Evolutionary conservation across 2,329 filamentous ascomycete species (phyloP).

Genomic region (Basipetospora chlamydospora): DNA sequence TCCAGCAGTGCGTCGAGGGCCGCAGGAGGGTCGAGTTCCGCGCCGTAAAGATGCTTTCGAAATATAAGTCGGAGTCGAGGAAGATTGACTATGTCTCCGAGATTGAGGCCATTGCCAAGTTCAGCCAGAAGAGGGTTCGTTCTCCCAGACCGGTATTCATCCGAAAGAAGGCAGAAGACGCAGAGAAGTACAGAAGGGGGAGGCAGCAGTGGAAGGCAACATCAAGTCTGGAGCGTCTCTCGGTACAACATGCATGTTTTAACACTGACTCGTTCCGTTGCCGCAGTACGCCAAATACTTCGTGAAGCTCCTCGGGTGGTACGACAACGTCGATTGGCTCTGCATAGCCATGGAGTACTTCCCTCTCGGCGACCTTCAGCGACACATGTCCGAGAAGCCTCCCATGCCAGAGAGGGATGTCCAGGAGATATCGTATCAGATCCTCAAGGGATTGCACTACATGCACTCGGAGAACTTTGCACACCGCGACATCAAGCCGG

Average conservation of each 20-base stretch:
- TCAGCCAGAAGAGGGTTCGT: slow-evolving; percentile 9
- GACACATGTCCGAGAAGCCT: slow-evolving; percentile 6
- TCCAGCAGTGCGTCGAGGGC: slow-evolving; percentile 8
- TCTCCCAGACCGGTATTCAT: too few relatives aligned
- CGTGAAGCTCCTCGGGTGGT: slow-evolving; percentile 13
- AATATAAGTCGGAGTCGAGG: slow-evolving; percentile 3
- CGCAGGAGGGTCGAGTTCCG: slow-evolving; percentile 6
- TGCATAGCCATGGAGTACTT: slow-evolving; percentile 15
- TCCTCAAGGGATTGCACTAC: slow-evolving; percentile 10
- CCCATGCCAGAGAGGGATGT: slow-evolving; percentile 9
- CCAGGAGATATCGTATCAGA: slow-evolving; percentile 9
- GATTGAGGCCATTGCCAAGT: slow-evolving; percentile 11
- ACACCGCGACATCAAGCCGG: slow-evolving; percentile 13
- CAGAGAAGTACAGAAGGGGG: too few relatives aligned
- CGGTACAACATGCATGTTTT: too few relatives aligned
- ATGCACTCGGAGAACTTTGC: slow-evolving; percentile 12
- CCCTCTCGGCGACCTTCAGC: slow-evolving; percentile 11
- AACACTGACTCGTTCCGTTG: too few relatives aligned
- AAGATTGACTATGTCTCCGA: slow-evolving; percentile 9
- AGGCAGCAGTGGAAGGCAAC: too few relatives aligned
- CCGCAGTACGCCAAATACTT: slow-evolving; percentile 12
- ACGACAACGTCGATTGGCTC: slow-evolving; percentile 7
- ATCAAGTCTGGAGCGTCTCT: too few relatives aligned
- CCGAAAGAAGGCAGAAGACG: too few relatives aligned
- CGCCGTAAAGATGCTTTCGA: slow-evolving; percentile 10